A percentile compares a stretch with the other conserved stretches of the same genome.
Evolutionary conservation across 768 basidiomycete genomes (phyloP).

Genomic region (Scleroderma bovista): DNA sequence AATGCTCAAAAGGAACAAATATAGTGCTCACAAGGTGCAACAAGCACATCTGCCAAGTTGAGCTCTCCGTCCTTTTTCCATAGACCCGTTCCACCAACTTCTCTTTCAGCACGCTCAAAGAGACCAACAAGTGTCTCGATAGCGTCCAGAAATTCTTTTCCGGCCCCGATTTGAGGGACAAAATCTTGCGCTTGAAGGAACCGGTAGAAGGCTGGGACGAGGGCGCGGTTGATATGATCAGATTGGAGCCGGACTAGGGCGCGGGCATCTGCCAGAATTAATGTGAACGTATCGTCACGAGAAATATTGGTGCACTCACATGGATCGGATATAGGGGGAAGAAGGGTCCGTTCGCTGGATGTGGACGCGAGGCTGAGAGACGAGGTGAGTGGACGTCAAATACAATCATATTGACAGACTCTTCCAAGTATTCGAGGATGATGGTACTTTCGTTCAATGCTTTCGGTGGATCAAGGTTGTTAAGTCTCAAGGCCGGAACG

Average conservation of each 20-base stretch:
- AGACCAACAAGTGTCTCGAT: slow-evolving; percentile 49
- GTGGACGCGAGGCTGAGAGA: slow-evolving; percentile 45
- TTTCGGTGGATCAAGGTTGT: slow-evolving; percentile 48
- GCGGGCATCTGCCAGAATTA: slow-evolving; percentile 46
- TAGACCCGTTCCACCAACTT: slow-evolving; percentile 48
- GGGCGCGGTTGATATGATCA: slow-evolving; percentile 57
- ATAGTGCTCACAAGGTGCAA: slow-evolving; percentile 54
- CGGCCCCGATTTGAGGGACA: slow-evolving; percentile 44
- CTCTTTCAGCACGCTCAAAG: slow-evolving; percentile 50
- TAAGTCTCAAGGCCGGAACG: slow-evolving; percentile 62
- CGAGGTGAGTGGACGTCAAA: not conserved
- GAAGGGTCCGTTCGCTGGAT: slow-evolving; percentile 44
- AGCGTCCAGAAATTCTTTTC: slow-evolving; percentile 48
- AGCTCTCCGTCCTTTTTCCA: slow-evolving; percentile 56
- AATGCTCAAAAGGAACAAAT: no score
- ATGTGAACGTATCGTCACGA: not conserved
- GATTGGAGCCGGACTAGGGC: slow-evolving; percentile 62
- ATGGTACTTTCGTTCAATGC: slow-evolving; percentile 77
- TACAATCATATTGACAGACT: slow-evolving; percentile 38
- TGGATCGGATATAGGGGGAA: slow-evolving; percentile 53
- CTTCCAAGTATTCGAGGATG: slow-evolving; percentile 74
- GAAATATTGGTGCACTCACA: slow-evolving; percentile 36
- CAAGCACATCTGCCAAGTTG: slow-evolving; percentile 63
- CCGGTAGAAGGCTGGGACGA: slow-evolving; percentile 71
- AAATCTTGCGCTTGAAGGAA: slow-evolving; percentile 65